phyloP scores from a whole-genome alignment of 2,329 filamentous ascomycete genomes.

The Trichoderma sp. region DNA sequence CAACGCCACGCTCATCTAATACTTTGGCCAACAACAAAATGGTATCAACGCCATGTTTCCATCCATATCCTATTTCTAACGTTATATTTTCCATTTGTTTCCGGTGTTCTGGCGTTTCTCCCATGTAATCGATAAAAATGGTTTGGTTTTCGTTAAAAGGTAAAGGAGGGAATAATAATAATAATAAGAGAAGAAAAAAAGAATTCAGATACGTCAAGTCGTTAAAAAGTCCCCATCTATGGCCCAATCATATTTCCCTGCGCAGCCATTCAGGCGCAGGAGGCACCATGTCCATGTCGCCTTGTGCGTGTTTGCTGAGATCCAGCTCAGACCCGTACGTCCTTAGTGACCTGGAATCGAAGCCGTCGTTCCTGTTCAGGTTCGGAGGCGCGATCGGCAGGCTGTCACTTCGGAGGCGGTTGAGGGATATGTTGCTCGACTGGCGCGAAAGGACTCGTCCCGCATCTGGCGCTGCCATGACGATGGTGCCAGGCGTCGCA shows the following conservation, averaged over 20 bases:
- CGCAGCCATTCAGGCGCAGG: conserved; percentile 66
- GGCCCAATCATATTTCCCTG: conserved; percentile 35
- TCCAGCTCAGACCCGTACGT: conserved; percentile 32
- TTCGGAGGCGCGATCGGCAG: conserved; percentile 52
- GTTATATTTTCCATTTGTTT: conserved; percentile 22
- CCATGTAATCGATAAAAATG: conserved; percentile 5
- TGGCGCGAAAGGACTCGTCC: conserved; percentile 65
- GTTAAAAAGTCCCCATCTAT: not conserved
- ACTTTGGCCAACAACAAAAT: conserved; percentile 22
- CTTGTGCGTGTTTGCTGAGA: conserved; percentile 17
- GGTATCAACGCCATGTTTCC: conserved; percentile 29
- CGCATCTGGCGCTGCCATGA: conserved; percentile 70
- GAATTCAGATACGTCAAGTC: conserved; percentile 15
- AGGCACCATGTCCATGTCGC: conserved; percentile 58
- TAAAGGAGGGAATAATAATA: not conserved
- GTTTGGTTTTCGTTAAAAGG: conserved; percentile 7
- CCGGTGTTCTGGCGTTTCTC: conserved; percentile 13
- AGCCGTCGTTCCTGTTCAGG: conserved; percentile 54
- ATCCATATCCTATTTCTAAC: conserved; percentile 17
- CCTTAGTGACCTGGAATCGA: conserved; percentile 45
- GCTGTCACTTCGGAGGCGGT: conserved; percentile 60
- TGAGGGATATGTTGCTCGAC: conserved; percentile 55
- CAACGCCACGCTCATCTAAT: conserved; percentile 29
- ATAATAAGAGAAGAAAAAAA: not conserved
- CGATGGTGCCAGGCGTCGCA: conserved; percentile 70